Base-by-base conservation (phyloP, 257 asterid genomes). In the Perilla frutescens region DNA sequence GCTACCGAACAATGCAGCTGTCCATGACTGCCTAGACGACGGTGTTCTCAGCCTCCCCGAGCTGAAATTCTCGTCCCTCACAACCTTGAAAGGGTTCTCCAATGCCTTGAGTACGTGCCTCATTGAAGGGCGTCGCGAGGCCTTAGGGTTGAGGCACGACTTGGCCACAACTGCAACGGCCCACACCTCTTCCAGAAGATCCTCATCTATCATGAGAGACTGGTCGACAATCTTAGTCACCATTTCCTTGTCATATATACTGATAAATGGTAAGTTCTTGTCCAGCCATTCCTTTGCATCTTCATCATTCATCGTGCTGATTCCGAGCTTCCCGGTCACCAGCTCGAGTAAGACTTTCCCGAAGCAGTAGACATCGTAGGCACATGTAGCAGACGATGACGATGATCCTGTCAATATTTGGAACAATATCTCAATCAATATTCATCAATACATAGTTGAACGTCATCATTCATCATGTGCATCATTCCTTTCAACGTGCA, bases 301-400 rank as follows among this genome's bases (percentile, higher is more conserved):
- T 3, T 50, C 75, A 6, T 86, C 89, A 20, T 79, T 79, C 53
- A 73, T 45, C 37, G 58, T 26, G 80, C 90, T 77, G 55, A 84
- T 74, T 40, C 90, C 95, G 1, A 88, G 77, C 67, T 77, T 85
- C 15, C 95, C 95, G 0, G 92, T 87, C 65, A 90, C 87, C 1
- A 90, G 92, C 82, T 87, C 95, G 2, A 90, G 91, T 45, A 90
- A 66, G 47, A 88, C 85, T 78, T 82, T 88, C 9, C 96, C 96
- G 4, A 88, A 87, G 59, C 92, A 87, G 76, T 87, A 90, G 14
- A 90, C 91, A 50, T 90, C 96, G 44, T 85, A 79, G 7, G 88
- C 83, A 74, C 91, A 76, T 20, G 74, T 81, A 34, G 70, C 71
- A 44, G 79, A 67, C 53, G 89, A 50, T 51, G 79, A 67, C 53